Percentiles rank a stretch among this genome's conserved stretches.
Conservation (phyloP, 129 eudicot genomes). For the Dittrichia graveolens region DNA sequence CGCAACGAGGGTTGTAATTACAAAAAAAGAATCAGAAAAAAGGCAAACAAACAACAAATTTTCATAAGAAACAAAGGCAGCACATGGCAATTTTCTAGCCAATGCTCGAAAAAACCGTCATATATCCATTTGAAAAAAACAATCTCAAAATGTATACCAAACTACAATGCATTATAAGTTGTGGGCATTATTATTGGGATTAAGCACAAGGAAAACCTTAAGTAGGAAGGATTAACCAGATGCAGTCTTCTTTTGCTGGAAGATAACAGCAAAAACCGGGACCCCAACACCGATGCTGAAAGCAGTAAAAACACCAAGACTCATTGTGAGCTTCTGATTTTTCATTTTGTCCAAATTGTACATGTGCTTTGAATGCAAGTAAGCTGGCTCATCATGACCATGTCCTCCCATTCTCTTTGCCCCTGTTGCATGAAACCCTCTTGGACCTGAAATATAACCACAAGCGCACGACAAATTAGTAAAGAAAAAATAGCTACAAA, state of each 20-base stretch:
- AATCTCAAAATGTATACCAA: constrained; percentile 6
- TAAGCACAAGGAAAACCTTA: neutral
- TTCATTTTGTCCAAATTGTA: constrained; percentile 86
- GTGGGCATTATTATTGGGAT: constrained; percentile 43
- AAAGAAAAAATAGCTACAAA: too few relatives aligned
- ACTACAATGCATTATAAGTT: constrained; percentile 30
- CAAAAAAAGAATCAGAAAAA: neutral
- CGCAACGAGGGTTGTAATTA: too few relatives aligned
- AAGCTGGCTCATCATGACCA: constrained; percentile 63
- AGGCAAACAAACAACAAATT: constrained; percentile 13
- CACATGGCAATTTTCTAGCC: too few relatives aligned
- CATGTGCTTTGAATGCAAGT: constrained; percentile 84
- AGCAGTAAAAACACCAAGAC: constrained; percentile 58
- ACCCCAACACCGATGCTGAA: constrained; percentile 72
- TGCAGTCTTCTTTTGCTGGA: constrained; percentile 82
- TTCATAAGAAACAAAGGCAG: constrained; percentile 10
- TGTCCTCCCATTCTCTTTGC: constrained; percentile 85
- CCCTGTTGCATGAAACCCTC: constrained; percentile 72
- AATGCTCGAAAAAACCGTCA: constrained; percentile 23
- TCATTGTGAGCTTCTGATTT: constrained; percentile 54
- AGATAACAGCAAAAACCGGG: constrained; percentile 69
- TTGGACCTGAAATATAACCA: constrained; percentile 41
- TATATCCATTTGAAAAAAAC: constrained; percentile 20
- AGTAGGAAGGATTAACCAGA: constrained; percentile 40
- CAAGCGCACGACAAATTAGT: neutral